phyloP scores from a whole-genome alignment of 192 early-diverging fungal species.

The Mortierella alpina region DNA sequence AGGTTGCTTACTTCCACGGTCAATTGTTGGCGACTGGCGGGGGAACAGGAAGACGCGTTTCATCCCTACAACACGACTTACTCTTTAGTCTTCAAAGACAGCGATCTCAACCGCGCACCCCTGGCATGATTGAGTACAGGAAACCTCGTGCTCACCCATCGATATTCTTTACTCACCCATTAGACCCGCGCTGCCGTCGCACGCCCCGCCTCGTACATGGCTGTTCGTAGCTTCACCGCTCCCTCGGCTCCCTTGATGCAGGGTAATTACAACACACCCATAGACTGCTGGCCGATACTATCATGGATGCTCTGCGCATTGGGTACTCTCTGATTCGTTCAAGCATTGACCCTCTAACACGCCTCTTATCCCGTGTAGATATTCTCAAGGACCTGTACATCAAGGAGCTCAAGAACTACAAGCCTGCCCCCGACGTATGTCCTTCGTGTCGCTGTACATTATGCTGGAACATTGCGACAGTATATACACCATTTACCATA shows the following conservation, averaged over 20 bases:
- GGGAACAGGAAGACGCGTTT: no score
- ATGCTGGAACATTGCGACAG: background rate
- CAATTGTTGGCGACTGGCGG: no score
- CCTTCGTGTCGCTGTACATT: background rate
- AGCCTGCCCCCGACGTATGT: constrained; percentile 60
- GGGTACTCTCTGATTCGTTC: background rate
- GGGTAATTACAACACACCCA: constrained; percentile 33
- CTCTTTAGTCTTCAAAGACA: no score
- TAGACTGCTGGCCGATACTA: background rate
- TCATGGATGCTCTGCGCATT: background rate
- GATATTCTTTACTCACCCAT: background rate
- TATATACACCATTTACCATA: background rate
- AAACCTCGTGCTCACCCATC: no score
- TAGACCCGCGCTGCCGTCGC: constrained; percentile 53
- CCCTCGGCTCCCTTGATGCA: constrained; percentile 60
- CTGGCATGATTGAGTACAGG: no score
- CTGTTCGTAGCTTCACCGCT: constrained; percentile 61
- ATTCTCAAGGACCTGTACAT: constrained; percentile 63
- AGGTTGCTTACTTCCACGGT: background rate
- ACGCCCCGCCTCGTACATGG: constrained; percentile 63
- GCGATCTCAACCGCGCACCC: no score
- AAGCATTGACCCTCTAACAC: background rate
- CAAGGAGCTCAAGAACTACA: constrained; percentile 67
- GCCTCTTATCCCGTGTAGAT: constrained; percentile 37
- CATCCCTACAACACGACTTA: no score